Base-by-base conservation (phyloP, 2,329 filamentous ascomycete species). In the Fusarium nisikadoi region DNA sequence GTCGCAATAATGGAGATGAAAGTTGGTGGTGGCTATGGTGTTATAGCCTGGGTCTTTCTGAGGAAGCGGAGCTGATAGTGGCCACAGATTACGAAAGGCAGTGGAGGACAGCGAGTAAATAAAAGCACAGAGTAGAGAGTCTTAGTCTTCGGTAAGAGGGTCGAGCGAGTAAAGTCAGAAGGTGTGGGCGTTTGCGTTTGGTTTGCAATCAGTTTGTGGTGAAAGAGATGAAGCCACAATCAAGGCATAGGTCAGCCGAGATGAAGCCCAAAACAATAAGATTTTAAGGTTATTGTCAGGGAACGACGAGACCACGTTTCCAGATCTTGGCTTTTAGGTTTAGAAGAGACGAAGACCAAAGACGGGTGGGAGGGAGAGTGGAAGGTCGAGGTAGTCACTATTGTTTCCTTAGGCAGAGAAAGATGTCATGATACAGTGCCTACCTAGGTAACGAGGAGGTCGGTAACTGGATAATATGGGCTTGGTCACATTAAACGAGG, bases 251-350 rank as follows among this genome's bases (percentile, higher is more conserved):
- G 70, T 49, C 73, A 76, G 72, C 66, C 72, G 71, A 73, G 71
- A 61, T 73, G 56, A 55, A 63, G 67, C 68, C 69, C 63, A 50
- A 75, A 66, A 68, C 43, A 62, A 68, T 62, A 68, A 62, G 55
- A 68, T 61, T 66, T 66, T 75, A 76, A 76, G 74, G 73, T 73
- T 76, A 73, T 58, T 53, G 65, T 19, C 58, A 64, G 35, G 66
- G 62, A 75, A 71, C 67, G 59, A 66, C 58, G 62, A 70, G 55
- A 61, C 68, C 65, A 62, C 63, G 71, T 64, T 72, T 74, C 56
- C 58, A 61, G 43, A 62, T 72, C 49, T 71, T 59, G 35, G 61
- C 63, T 60, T 52, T 43, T 50, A 41, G 35, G 38, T 46, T 56
- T 39, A 45, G n/a, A 11, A 35, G 29, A 35, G n/a, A 35, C 29